Conservation (phyloP, 2,329 filamentous ascomycete genomes). For the Calonectria pseudoturangicola region DNA sequence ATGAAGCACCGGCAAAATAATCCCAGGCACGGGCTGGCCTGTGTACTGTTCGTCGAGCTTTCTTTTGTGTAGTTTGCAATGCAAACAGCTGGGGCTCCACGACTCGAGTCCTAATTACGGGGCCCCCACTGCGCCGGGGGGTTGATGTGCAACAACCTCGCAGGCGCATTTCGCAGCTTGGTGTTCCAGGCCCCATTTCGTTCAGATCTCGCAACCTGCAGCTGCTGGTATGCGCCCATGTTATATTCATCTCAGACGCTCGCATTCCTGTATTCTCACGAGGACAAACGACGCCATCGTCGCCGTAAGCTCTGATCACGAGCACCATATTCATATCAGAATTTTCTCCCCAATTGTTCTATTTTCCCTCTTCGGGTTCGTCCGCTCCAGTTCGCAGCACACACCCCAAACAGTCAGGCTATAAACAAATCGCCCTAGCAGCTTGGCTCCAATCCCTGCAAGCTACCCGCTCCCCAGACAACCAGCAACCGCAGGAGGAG, state of each 20-base stretch:
- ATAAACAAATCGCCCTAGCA: not conserved
- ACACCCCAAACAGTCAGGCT: constrained; percentile 32
- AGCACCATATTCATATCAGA: constrained; percentile 2
- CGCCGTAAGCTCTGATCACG: constrained; percentile 2
- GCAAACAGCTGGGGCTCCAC: constrained; percentile 4
- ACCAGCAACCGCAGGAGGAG: constrained; percentile 48
- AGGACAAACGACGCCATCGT: constrained; percentile 26
- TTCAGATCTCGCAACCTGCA: constrained; percentile 28
- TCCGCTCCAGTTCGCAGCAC: constrained; percentile 36
- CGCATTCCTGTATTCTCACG: constrained; percentile 33
- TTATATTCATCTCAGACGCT: constrained; percentile 38
- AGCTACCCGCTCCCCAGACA: constrained; percentile 56
- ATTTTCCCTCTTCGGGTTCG: not conserved
- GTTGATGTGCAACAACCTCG: constrained; percentile 39
- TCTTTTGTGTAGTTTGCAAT: constrained; percentile 21
- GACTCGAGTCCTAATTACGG: constrained; percentile 24
- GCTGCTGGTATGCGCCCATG: constrained; percentile 48
- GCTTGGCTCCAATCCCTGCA: constrained; percentile 43
- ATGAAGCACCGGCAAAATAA: not conserved
- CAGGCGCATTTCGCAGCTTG: constrained; percentile 24
- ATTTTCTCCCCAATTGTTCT: not conserved
- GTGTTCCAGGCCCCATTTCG: constrained; percentile 8
- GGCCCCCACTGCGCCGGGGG: constrained; percentile 10
- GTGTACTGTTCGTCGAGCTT: constrained; percentile 11
- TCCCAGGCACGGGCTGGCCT: constrained; percentile 3